Conservation (phyloP, 768 basidiomycete genomes). For the Mycena belliarum region DNA sequence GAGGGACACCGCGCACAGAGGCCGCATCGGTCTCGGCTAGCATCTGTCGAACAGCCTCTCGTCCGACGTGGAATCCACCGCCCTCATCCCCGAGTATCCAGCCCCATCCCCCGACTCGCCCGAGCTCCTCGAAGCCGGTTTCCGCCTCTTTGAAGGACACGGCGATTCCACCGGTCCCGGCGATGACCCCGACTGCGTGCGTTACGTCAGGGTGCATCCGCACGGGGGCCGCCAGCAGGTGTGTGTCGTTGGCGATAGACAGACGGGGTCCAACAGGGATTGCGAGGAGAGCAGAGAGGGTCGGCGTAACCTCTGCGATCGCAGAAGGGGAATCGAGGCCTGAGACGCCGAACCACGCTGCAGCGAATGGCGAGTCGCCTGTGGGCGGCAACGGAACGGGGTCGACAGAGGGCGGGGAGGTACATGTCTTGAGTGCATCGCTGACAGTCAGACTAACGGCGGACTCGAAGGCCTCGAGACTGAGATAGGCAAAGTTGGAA, state of each 20-base stretch:
- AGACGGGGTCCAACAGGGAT: conserved; percentile 58
- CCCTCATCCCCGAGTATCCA: conserved; percentile 88
- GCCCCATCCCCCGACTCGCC: conserved; percentile 78
- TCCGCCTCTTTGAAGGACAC: conserved; percentile 57
- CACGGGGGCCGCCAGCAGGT: conserved; percentile 81
- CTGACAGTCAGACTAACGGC: conserved; percentile 54
- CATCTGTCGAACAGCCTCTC: conserved; percentile 72
- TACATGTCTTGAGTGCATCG: conserved; percentile 52
- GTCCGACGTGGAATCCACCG: conserved; percentile 77
- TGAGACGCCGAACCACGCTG: conserved; percentile 83
- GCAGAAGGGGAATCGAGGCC: conserved; percentile 77
- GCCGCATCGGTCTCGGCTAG: conserved; percentile 55
- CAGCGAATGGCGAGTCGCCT: conserved; percentile 46
- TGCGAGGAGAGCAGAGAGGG: conserved; percentile 56
- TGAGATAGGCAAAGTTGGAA: conserved; percentile 85
- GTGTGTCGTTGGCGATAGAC: conserved; percentile 77
- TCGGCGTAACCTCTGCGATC: conserved; percentile 52
- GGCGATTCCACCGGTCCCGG: conserved; percentile 80
- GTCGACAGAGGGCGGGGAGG: conserved; percentile 36
- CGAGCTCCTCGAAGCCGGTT: conserved; percentile 56
- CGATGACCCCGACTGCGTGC: conserved; percentile 72
- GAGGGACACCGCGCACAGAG: conserved; percentile 36
- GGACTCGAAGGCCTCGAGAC: conserved; percentile 56
- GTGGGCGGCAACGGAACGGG: conserved; percentile 40
- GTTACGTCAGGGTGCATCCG: conserved; percentile 57